A percentile compares a stretch with the other conserved stretches of the same genome.
Evolutionary conservation across 768 basidiomycete species (phyloP).

Genomic region (Albatrellus ellisii): DNA sequence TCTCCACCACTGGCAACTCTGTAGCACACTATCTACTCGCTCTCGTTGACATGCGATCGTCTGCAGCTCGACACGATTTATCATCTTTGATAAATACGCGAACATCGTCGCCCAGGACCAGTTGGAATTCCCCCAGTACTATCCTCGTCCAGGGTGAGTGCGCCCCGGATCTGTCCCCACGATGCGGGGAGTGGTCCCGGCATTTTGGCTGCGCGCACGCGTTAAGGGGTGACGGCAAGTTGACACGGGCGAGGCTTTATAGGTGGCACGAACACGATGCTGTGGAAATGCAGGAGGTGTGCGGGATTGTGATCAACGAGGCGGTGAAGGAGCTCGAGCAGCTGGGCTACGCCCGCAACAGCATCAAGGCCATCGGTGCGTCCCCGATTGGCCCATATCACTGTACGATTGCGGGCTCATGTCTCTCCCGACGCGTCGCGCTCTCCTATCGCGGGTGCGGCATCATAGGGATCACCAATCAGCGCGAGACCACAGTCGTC

Average conservation of each 20-base stretch:
- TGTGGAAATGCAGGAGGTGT: slow-evolving; percentile 62
- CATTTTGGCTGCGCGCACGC: background rate
- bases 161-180: background rate
- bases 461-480: slow-evolving; percentile 85
- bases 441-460: background rate
- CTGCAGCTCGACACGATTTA: slow-evolving; percentile 83
- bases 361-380: slow-evolving; percentile 87
- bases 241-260: slow-evolving; percentile 6
- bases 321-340: slow-evolving; percentile 60
- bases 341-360: slow-evolving; percentile 64
- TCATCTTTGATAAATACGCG: slow-evolving; percentile 80
- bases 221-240: background rate
- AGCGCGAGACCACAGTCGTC: slow-evolving; percentile 89
- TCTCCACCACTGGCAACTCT: background rate
- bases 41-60: background rate
- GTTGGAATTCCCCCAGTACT: slow-evolving; percentile 89
- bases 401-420: background rate
- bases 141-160: slow-evolving; percentile 67
- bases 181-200: background rate
- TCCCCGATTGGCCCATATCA: slow-evolving; percentile 5
- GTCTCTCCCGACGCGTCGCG: slow-evolving; percentile 3
- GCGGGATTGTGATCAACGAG: slow-evolving; percentile 61
- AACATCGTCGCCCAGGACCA: slow-evolving; percentile 84
- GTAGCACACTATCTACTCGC: slow-evolving; percentile 1
- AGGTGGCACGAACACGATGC: slow-evolving; percentile 97